These are phyloP conservation scores for Sclerotinia nivalis DNA, from an alignment of 2,329 filamentous ascomycete species.

Conservation along the genomic window DNA sequence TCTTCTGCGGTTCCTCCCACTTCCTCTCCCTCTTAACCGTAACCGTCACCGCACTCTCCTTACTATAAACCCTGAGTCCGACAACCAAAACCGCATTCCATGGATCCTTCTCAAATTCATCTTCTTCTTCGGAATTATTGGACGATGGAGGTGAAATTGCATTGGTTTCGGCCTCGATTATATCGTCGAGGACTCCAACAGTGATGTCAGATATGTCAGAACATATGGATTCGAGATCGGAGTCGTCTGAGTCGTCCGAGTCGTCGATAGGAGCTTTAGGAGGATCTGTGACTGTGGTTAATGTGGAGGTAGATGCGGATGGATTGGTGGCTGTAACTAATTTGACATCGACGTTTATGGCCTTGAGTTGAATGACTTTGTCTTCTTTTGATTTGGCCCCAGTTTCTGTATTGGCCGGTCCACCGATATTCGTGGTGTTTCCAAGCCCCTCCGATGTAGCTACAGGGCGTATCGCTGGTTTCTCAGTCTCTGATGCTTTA, in stretches of 20 bases:
- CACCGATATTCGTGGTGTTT: neutral
- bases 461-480: neutral
- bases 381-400: neutral
- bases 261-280: neutral
- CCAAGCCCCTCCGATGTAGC: neutral
- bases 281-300: neutral
- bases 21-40: slow-evolving; percentile 33
- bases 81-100: slow-evolving; percentile 66
- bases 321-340: neutral
- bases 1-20: slow-evolving; percentile 31
- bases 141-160: slow-evolving; percentile 24
- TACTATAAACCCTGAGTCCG: slow-evolving; percentile 61
- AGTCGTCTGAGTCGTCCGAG: slow-evolving; percentile 12
- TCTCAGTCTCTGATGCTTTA: neutral
- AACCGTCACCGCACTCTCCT: slow-evolving; percentile 41
- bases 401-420: neutral
- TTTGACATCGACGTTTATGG: slow-evolving; percentile 7
- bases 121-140: slow-evolving; percentile 45
- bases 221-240: slow-evolving; percentile 29
- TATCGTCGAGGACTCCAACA: slow-evolving; percentile 29
- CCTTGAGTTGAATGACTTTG: slow-evolving; percentile 10
- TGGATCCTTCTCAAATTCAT: slow-evolving; percentile 56
- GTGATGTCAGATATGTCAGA: slow-evolving; percentile 32
- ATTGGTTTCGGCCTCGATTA: slow-evolving; percentile 27
- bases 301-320: neutral